Base-by-base conservation (phyloP, 805 yeast species). In the Candida xiaguanensis region DNA sequence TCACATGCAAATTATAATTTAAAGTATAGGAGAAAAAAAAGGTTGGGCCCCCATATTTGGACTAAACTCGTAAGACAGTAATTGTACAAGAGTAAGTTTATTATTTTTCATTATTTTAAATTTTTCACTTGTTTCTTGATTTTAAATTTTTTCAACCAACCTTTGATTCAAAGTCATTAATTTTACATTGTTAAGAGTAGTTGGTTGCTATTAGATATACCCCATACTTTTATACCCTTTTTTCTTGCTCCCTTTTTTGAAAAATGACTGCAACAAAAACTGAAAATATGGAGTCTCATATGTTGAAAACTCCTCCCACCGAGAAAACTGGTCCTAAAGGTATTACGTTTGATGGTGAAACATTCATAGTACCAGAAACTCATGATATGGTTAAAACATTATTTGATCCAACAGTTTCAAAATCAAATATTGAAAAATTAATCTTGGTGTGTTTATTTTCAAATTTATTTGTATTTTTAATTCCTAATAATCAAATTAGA, bases 331-430 rank as follows among this genome's bases (percentile, higher is more conserved):
- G 62, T 2, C 59, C 64, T 17, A 56, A 58, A 39, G 78, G 78
- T 1, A 67, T 71, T 42, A 70, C 77, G 23, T 65, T 68, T 45
- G 48, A 53, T 11, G 77, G 75, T 4, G 65, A 56, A 27, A 61
- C 72, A 16, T 74, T 74, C 45, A 50, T 57, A 23, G 74, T 71
- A 26, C 85, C 85, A 1, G 73, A 75, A 48, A 86, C 95, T 22
- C 83, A 82, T 51, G 95, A 86, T 55, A 85, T 86, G 93, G 83
- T 86, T 24, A 72, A 87, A 45, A 81, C 91, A 1, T 63, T 87
- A 36, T 80, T 86, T 50, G 91, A 86, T 61, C 93, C 95, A 2
- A 74, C 82, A 1, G 59, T 85, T 38, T 71, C 74, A 38, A 87
- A 86, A 53, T 80, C 90, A 0, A 59, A 75, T 37, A 70, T 80